Base-by-base conservation (phyloP, 2,329 filamentous ascomycete genomes). In the Hypoxylon sp. region DNA sequence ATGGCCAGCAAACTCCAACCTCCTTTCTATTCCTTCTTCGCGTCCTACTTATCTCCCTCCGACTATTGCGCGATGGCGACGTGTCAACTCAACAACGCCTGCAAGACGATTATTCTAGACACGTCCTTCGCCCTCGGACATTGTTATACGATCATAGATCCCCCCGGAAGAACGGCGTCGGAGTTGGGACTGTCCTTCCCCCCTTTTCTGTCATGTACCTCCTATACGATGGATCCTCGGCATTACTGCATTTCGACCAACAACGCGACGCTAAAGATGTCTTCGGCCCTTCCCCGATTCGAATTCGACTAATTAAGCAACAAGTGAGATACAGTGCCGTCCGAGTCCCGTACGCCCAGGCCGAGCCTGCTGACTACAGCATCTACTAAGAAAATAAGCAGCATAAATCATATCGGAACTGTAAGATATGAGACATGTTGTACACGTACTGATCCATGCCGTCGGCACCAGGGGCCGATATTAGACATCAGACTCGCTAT, bases 241-340 rank as follows among this genome's bases (percentile, higher is more conserved):
- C 44, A 61, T 46, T 57, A 31, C 62, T 63, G 27, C 46, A 57
- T 52, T 55, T 52, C 27, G 27, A 68, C 58, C 35, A 65, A 65
- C 56, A 56, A 10, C 46, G 35, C 31, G 53, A 13, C 46, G 37
- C 31, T 53, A 48, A 63, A 52, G 27, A 10, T 24, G 4, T 7
- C 5, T 46, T 31, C 37, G 37, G 42, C 3, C 27, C 44, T 61
- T 51, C 32, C 48, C 53, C n/a, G 37, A 57, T 58, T 42, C 39
- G 39, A 53, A 53, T 37, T 51, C n/a, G 42, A 57, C 52, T 50
- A 53, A 59, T 54, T 54, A 46, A 51, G 19, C 7, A 39, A 2
- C 27, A 53, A 29, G 42, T 32, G 24, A 61, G 8, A 44, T 21
- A 21, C 17, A 21, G 11, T 17, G 50, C 29, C 35, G 35, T 27